These are phyloP conservation scores for Onygenales sp. DNA, from an alignment of 2,329 filamentous ascomycete species.

Conservation along the genomic window DNA sequence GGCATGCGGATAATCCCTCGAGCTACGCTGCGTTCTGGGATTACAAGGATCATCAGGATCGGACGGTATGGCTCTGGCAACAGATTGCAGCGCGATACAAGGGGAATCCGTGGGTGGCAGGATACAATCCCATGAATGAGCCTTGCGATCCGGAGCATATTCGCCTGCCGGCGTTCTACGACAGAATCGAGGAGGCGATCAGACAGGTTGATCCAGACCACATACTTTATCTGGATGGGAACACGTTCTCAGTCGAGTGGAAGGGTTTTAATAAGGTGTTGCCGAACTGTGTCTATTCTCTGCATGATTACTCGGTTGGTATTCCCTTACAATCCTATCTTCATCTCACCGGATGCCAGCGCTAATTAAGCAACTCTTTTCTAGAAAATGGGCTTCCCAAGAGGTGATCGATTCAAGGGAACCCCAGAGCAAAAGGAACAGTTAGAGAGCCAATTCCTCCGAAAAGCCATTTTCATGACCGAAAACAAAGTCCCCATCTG, in stretches of 20 bases:
- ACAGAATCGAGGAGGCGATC: conserved; percentile 38
- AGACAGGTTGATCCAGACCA: conserved; percentile 37
- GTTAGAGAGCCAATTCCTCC: conserved; percentile 34
- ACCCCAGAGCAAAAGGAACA: conserved; percentile 31
- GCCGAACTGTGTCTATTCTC: conserved; percentile 38
- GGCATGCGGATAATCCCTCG: conserved; percentile 41
- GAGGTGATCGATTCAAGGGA: conserved; percentile 31
- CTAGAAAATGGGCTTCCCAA: conserved; percentile 34
- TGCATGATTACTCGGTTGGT: conserved; percentile 30
- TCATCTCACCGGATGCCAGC: neutral
- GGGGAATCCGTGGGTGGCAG: conserved; percentile 39
- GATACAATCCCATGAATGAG: conserved; percentile 46
- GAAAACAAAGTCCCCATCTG: conserved; percentile 36
- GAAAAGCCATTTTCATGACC: conserved; percentile 41
- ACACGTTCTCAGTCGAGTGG: conserved; percentile 39
- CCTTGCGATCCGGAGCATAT: conserved; percentile 40
- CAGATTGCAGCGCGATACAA: conserved; percentile 38
- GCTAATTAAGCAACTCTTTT: neutral
- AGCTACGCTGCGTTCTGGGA: conserved; percentile 43
- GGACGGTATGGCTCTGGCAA: conserved; percentile 42
- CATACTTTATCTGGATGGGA: conserved; percentile 38
- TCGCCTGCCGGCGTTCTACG: conserved; percentile 38
- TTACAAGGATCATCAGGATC: conserved; percentile 42
- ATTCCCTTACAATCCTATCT: neutral
- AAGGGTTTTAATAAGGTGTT: conserved; percentile 33